These are phyloP conservation scores for Cymodocea nodosa DNA, from an alignment of 116 monocot species.

Conservation along the genomic window DNA sequence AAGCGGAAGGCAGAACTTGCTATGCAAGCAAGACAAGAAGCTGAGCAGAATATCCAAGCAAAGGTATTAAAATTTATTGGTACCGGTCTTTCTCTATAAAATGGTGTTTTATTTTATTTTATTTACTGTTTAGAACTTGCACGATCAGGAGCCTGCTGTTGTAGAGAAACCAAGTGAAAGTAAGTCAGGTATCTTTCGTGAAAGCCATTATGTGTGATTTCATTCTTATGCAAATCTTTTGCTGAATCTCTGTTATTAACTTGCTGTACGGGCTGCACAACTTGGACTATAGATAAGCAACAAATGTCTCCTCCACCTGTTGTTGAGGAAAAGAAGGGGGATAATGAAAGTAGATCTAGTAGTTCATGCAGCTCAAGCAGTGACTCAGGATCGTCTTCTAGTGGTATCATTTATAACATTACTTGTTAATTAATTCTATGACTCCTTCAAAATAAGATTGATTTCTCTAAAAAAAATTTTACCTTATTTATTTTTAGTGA, in stretches of 20 bases:
- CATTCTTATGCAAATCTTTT: background rate
- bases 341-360: conserved; percentile 48
- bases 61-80: conserved; percentile 9
- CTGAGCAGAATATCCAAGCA: conserved; percentile 15
- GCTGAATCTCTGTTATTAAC: background rate
- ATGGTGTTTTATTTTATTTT: conserved; percentile 9
- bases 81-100: background rate
- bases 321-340: conserved; percentile 28
- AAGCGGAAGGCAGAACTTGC: conserved; percentile 75
- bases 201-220: background rate
- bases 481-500: background rate
- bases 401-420: conserved; percentile 30
- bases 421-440: background rate
- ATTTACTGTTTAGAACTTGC: conserved; percentile 8
- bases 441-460: background rate
- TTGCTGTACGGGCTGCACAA: background rate
- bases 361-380: conserved; percentile 78
- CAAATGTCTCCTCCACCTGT: conserved; percentile 26
- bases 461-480: background rate
- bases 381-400: conserved; percentile 80
- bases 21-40: conserved; percentile 23
- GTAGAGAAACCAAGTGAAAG: conserved; percentile 22
- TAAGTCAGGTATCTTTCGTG: background rate
- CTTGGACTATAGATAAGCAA: conserved; percentile 22
- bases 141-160: conserved; percentile 20